Percentiles rank a stretch among this genome's conserved stretches.
Conservation (phyloP, 768 basidiomycete genomes). For the Strobilomyces confusus region DNA sequence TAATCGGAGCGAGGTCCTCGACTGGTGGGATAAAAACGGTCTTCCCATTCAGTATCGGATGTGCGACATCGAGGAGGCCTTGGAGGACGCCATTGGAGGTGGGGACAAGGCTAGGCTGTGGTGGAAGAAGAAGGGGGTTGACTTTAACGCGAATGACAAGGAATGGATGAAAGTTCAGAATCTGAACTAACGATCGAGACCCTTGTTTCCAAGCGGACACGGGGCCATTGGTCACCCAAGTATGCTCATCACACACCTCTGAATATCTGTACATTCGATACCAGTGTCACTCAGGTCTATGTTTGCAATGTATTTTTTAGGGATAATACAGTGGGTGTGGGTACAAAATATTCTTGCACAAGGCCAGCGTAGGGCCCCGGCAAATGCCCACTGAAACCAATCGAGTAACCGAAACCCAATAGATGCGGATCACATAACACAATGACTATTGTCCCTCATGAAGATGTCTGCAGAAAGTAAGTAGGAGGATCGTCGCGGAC, state of each 20-base stretch:
- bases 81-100: constrained; percentile 84
- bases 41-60: constrained; percentile 81
- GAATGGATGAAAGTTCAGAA: constrained; percentile 86
- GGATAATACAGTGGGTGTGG: constrained; percentile 6
- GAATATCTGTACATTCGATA: neutral
- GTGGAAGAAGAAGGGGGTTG: constrained; percentile 80
- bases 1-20: constrained; percentile 75
- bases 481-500: neutral
- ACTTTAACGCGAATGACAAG: constrained; percentile 79
- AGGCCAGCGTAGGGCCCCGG: neutral
- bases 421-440: constrained; percentile 2
- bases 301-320: constrained; percentile 7
- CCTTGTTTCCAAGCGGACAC: neutral
- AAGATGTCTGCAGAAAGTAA: constrained; percentile 25
- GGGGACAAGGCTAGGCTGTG: constrained; percentile 70
- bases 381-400: constrained; percentile 1
- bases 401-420: neutral
- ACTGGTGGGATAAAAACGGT: constrained; percentile 85
- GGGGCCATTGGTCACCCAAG: neutral
- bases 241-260: neutral
- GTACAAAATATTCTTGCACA: constrained; percentile 11
- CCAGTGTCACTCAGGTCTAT: neutral
- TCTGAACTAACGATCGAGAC: constrained; percentile 46
- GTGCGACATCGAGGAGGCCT: constrained; percentile 89
- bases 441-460: constrained; percentile 23